Percentiles rank a stretch among this genome's conserved stretches.
These are phyloP conservation scores for Phellinidium pouzarii DNA, from an alignment of 1,284 basidiomycete species.

Conservation along the genomic window DNA sequence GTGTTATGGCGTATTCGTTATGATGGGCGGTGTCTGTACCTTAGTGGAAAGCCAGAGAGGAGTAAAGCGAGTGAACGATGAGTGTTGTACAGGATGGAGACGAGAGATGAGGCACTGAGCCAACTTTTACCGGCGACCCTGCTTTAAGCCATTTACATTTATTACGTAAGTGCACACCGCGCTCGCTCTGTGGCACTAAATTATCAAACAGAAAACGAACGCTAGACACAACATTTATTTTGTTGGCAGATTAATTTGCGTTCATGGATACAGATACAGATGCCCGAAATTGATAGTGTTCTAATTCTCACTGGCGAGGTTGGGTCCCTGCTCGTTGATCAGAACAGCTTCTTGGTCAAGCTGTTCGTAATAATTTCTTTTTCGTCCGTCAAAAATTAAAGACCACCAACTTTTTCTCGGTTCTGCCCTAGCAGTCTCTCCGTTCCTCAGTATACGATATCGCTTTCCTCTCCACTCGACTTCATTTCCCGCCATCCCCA, in stretches of 20 bases:
- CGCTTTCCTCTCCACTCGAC: constrained; percentile 78
- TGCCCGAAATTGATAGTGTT: too few relatives aligned
- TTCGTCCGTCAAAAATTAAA: neutral
- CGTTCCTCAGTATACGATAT: constrained; percentile 59
- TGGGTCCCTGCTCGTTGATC: neutral
- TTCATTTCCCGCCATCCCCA: constrained; percentile 72
- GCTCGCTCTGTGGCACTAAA: too few relatives aligned
- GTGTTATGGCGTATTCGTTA: constrained; percentile 14
- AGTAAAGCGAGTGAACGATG: constrained; percentile 13
- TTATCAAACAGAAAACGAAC: too few relatives aligned
- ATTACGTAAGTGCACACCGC: neutral
- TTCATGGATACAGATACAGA: too few relatives aligned
- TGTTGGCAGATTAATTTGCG: too few relatives aligned
- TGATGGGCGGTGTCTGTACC: constrained; percentile 3
- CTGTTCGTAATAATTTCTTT: constrained; percentile 10
- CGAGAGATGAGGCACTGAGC: neutral
- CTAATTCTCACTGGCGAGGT: neutral
- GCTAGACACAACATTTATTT: too few relatives aligned
- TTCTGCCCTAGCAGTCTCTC: constrained; percentile 33
- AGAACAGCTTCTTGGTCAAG: constrained; percentile 15
- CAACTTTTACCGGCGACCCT: neutral
- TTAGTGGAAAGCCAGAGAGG: constrained; percentile 11
- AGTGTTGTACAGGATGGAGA: constrained; percentile 13
- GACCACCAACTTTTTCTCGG: constrained; percentile 4
- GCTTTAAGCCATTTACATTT: constrained; percentile 1